phyloP scores from a whole-genome alignment of 805 yeast species.

The Hanseniaspora taiwanica region DNA sequence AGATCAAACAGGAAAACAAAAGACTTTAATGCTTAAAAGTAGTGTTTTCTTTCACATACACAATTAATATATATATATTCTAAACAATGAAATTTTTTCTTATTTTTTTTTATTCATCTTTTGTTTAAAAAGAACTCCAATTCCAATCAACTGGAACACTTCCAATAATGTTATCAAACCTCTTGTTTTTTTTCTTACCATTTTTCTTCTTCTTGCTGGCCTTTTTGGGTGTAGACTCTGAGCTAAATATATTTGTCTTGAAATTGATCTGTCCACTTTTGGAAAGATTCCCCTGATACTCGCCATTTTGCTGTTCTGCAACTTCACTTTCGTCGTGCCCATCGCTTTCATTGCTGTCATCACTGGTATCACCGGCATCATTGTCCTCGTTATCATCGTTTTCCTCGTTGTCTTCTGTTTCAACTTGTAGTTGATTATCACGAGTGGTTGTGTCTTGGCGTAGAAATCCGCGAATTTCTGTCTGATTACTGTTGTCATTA shows the following conservation, averaged over 20 bases:
- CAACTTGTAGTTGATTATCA: slow-evolving; percentile 10
- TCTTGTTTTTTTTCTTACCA: slow-evolving; percentile 14
- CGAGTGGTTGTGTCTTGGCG: too few relatives aligned
- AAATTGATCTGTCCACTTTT: background rate
- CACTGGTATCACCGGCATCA: background rate
- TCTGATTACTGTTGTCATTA: too few relatives aligned
- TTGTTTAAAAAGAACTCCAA: slow-evolving; percentile 61
- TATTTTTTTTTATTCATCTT: background rate
- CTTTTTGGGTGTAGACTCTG: background rate
- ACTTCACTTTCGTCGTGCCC: background rate
- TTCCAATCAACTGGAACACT: slow-evolving; percentile 66
- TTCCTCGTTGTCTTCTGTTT: slow-evolving; percentile 3
- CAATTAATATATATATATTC: too few relatives aligned
- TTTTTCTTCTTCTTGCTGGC: background rate
- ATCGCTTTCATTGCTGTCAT: background rate
- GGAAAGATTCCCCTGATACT: background rate
- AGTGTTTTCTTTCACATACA: too few relatives aligned
- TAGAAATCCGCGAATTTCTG: too few relatives aligned
- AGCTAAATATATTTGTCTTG: background rate
- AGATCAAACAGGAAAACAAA: slow-evolving; percentile 1
- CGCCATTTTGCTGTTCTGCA: slow-evolving; percentile 5
- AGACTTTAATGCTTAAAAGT: too few relatives aligned
- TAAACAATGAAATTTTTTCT: background rate
- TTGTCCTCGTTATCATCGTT: slow-evolving; percentile 3
- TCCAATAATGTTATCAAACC: slow-evolving; percentile 25